phyloP scores from a whole-genome alignment of 768 basidiomycete species.

The Cytidiella melzeri region DNA sequence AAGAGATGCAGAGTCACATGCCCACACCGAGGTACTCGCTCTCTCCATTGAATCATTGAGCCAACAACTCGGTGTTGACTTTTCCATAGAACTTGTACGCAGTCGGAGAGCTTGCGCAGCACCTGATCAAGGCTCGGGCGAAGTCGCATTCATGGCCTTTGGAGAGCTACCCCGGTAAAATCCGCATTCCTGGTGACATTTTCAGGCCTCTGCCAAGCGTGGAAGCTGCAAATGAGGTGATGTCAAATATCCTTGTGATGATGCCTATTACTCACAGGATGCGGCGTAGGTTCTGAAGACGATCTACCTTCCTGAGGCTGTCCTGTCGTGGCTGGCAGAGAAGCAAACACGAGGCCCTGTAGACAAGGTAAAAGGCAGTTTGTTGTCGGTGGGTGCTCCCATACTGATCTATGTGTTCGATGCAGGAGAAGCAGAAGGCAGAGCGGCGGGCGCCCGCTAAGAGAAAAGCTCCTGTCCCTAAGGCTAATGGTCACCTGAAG shows the following conservation, averaged over 20 bases:
- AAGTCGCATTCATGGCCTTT: constrained; percentile 67
- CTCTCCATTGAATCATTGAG: too few relatives aligned
- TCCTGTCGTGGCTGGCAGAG: constrained; percentile 51
- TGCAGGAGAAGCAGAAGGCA: constrained; percentile 38
- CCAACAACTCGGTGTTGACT: too few relatives aligned
- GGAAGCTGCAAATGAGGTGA: constrained; percentile 61
- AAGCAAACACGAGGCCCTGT: constrained; percentile 23
- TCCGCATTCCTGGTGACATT: constrained; percentile 78
- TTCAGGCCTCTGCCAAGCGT: constrained; percentile 62
- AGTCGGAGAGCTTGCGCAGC: constrained; percentile 83
- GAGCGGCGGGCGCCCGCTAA: constrained; percentile 56
- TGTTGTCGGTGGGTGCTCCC: too few relatives aligned
- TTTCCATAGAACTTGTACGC: constrained; percentile 81
- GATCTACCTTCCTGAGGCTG: constrained; percentile 59
- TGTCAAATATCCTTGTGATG: constrained; percentile 1
- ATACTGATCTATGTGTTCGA: not conserved
- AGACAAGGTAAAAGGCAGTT: constrained; percentile 27
- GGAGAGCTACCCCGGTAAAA: constrained; percentile 72
- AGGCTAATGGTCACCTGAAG: constrained; percentile 46
- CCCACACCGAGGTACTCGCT: constrained; percentile 65
- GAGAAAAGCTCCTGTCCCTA: constrained; percentile 45
- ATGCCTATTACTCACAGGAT: not conserved
- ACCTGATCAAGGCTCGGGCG: constrained; percentile 69
- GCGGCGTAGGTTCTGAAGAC: constrained; percentile 56
- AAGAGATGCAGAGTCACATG: constrained; percentile 64